Percentiles rank a stretch among this genome's conserved stretches.
Conservation (phyloP, 306 rosid species). For the Acacia confusa region DNA sequence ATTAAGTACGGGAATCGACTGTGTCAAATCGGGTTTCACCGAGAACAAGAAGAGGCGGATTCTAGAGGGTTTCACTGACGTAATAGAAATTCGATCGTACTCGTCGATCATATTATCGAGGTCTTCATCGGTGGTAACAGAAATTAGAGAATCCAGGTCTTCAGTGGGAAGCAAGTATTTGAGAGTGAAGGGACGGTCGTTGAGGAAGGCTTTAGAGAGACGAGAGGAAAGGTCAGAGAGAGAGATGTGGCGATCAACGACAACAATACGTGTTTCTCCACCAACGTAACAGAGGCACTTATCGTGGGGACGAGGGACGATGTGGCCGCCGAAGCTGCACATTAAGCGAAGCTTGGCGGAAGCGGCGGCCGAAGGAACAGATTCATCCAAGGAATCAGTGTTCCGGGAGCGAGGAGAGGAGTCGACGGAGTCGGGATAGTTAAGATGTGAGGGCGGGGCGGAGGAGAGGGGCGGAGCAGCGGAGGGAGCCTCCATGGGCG, state of each 20-base stretch:
- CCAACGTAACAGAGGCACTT: slow-evolving; percentile 94
- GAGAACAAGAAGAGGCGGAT: slow-evolving; percentile 81
- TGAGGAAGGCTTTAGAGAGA: slow-evolving; percentile 71
- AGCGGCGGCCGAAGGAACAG: slow-evolving; percentile 44
- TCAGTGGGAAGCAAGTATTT: slow-evolving; percentile 94
- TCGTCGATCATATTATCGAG: slow-evolving; percentile 96
- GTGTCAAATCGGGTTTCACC: slow-evolving; percentile 67
- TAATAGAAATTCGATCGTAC: slow-evolving; percentile 72
- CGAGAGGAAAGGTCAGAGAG: slow-evolving; percentile 73
- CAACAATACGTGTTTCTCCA: slow-evolving; percentile 88
- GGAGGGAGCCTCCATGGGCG: slow-evolving; percentile 50
- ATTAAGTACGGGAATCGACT: slow-evolving; percentile 75
- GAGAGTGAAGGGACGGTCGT: slow-evolving; percentile 61
- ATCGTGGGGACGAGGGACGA: slow-evolving; percentile 94
- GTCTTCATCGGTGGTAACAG: slow-evolving; percentile 91
- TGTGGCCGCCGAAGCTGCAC: slow-evolving; percentile 98
- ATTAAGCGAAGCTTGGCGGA: slow-evolving; percentile 68
- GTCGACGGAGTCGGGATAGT: slow-evolving; percentile 70
- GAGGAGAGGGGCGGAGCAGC: slow-evolving; percentile 39
- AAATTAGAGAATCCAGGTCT: slow-evolving; percentile 88
- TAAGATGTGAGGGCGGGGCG: slow-evolving; percentile 39
- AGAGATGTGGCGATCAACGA: slow-evolving; percentile 68
- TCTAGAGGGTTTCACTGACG: slow-evolving; percentile 68
- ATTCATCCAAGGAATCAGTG: slow-evolving; percentile 87
- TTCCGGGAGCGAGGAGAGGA: slow-evolving; percentile 86